Conservation (phyloP, 177 flowering plant genomes). For the Vitis hybrid region DNA sequence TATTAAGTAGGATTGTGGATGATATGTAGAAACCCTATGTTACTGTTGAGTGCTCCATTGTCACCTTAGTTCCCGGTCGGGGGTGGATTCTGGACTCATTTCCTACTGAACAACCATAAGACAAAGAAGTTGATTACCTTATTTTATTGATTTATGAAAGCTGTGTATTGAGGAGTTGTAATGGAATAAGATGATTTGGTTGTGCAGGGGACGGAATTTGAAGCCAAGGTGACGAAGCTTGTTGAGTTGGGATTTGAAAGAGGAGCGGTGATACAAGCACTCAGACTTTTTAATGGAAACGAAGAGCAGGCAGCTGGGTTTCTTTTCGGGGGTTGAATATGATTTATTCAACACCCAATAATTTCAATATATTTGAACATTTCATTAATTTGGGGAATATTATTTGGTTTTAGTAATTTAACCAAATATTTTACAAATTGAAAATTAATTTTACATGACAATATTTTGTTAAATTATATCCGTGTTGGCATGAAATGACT, state of each 20-base stretch:
- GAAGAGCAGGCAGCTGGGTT: constrained; percentile 97
- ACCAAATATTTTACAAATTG: background rate
- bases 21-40: no score
- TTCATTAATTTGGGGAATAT: background rate
- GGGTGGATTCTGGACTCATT: no score
- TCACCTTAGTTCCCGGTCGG: no score
- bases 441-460: background rate
- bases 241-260: constrained; percentile 90
- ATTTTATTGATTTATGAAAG: background rate
- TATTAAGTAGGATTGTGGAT: no score
- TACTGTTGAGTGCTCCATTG: no score
- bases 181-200: background rate
- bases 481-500: no score
- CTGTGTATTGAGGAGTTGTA: no score
- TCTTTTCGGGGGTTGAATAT: constrained; percentile 77
- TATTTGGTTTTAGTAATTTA: constrained; percentile 11
- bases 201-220: constrained; percentile 68
- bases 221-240: constrained; percentile 84
- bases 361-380: background rate
- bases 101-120: background rate
- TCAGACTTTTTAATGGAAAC: constrained; percentile 73
- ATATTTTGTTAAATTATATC: background rate
- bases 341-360: background rate
- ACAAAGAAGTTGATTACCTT: background rate
- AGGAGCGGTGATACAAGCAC: constrained; percentile 77